Evolutionary conservation across 768 basidiomycete genomes (phyloP).

Genomic region (Lyophyllum semitale): DNA sequence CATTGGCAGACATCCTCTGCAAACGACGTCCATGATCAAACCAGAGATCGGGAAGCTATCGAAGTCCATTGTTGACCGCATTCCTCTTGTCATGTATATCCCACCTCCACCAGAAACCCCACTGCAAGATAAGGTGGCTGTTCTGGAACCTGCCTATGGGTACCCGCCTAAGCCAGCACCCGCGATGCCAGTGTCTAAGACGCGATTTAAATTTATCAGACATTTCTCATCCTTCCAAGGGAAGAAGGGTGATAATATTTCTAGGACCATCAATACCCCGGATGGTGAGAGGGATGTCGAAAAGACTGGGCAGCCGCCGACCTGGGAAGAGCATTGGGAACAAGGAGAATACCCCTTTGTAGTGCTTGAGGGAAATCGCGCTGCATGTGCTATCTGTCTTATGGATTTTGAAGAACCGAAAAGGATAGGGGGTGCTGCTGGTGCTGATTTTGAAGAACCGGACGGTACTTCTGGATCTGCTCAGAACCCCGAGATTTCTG

Average conservation of each 20-base stretch:
- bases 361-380: slow-evolving; percentile 78
- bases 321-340: slow-evolving; percentile 84
- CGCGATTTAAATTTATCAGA: slow-evolving; percentile 57
- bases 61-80: slow-evolving; percentile 70
- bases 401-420: slow-evolving; percentile 83
- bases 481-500: neutral
- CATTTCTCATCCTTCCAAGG: slow-evolving; percentile 26
- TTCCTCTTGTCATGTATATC: slow-evolving; percentile 85
- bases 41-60: slow-evolving; percentile 79
- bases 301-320: slow-evolving; percentile 33
- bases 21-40: slow-evolving; percentile 71
- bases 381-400: slow-evolving; percentile 82
- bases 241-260: slow-evolving; percentile 13
- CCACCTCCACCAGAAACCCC: slow-evolving; percentile 67
- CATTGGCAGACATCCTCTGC: slow-evolving; percentile 78
- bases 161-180: slow-evolving; percentile 61
- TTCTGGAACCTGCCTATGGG: slow-evolving; percentile 51
- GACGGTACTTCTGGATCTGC: neutral
- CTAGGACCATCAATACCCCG: neutral
- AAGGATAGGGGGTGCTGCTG: slow-evolving; percentile 22
- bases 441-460: neutral
- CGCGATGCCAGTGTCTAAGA: slow-evolving; percentile 30
- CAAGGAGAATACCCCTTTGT: slow-evolving; percentile 79
- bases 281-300: slow-evolving; percentile 8
- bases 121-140: slow-evolving; percentile 32